Base-by-base conservation (phyloP, 345 rosid genomes). In the Eutrema yunnanense region DNA sequence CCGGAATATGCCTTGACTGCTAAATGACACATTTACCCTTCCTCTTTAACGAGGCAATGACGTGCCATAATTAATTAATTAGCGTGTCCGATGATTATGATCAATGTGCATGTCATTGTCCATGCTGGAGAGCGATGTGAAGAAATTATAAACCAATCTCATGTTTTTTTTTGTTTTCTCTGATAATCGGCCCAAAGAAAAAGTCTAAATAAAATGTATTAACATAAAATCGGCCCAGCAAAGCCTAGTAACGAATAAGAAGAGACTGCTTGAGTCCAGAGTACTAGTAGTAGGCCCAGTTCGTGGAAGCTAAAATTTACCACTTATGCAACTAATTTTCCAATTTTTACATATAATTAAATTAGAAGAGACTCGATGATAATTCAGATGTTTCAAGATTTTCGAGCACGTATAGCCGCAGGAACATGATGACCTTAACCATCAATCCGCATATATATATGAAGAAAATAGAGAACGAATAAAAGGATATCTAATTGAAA, bases 1-100 rank as follows among this genome's bases (percentile, higher is more conserved):
- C 78, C 78, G 72, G 78, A 66, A 74, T 67, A 74, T 58, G 73
- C 78, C 72, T 48, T 2, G 38, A 55, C 2, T 5, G 0, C 0
- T 0, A 3, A 58, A 40, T 66, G 60, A 57, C 78, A 2, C 0
- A 0, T 49, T 19, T 58, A 50, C 73, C 73, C 73, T 74, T 26
- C 34, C 5, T 4, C 51, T 16, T 6, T 2, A 9, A 38, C 22
- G 55, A 62, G 8, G 46, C 36, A 27, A 46, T 73, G 71, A 46
- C 64, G 65, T 73, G 64, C 9, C 70, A n/a, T 22, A 12, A 12
- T 44, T 6, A 13, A 34, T 53, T 67, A 41, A 67, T 67, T 67
- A 67, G 52, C 61, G 62, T 54, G 62, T 54, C 26, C 8, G 1
- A 54, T 70, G n/a, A 49, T 11, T 49, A 10, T 36, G 49, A 70